Percentiles rank a stretch among this genome's conserved stretches.
Evolutionary conservation across 768 basidiomycete genomes (phyloP).

Genomic region (Phlebiopsis gigantea): DNA sequence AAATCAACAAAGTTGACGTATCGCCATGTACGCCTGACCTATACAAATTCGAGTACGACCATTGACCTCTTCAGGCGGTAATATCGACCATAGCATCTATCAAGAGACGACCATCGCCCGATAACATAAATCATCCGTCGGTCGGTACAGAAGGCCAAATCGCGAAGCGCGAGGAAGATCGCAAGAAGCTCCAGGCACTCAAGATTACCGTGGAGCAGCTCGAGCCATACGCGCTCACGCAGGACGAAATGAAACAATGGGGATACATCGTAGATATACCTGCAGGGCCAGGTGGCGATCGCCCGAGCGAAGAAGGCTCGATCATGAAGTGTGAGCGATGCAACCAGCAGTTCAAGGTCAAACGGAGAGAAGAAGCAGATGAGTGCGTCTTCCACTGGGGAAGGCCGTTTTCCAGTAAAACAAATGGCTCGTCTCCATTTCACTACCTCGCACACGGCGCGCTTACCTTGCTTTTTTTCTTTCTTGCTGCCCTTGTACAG

Average conservation of each 20-base stretch:
- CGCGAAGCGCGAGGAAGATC: slow-evolving; percentile 46
- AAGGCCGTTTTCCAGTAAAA: slow-evolving; percentile 49
- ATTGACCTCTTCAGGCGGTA: slow-evolving; percentile 35
- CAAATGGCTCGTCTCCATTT: slow-evolving; percentile 50
- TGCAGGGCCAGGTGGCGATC: slow-evolving; percentile 53
- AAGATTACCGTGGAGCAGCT: slow-evolving; percentile 49
- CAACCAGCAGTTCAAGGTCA: slow-evolving; percentile 60
- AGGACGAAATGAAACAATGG: slow-evolving; percentile 55
- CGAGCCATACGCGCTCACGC: slow-evolving; percentile 52
- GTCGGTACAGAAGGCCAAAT: slow-evolving; percentile 74
- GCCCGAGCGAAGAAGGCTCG: slow-evolving; percentile 58
- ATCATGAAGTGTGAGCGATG: slow-evolving; percentile 74
- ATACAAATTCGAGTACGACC: not conserved
- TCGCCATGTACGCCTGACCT: slow-evolving; percentile 54
- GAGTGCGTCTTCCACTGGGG: slow-evolving; percentile 88
- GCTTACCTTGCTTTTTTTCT: not conserved
- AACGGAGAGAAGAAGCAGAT: slow-evolving; percentile 45
- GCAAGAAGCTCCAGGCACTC: slow-evolving; percentile 48
- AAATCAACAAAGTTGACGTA: slow-evolving; percentile 76
- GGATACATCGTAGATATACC: slow-evolving; percentile 72
- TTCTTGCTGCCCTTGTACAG: slow-evolving; percentile 28
- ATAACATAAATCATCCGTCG: slow-evolving; percentile 55
- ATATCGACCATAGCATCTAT: slow-evolving; percentile 47
- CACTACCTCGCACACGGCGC: not conserved
- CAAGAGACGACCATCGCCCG: slow-evolving; percentile 51